Conservation (phyloP, 352 stramenopile species). For the Globisporangium recalcitrans region DNA sequence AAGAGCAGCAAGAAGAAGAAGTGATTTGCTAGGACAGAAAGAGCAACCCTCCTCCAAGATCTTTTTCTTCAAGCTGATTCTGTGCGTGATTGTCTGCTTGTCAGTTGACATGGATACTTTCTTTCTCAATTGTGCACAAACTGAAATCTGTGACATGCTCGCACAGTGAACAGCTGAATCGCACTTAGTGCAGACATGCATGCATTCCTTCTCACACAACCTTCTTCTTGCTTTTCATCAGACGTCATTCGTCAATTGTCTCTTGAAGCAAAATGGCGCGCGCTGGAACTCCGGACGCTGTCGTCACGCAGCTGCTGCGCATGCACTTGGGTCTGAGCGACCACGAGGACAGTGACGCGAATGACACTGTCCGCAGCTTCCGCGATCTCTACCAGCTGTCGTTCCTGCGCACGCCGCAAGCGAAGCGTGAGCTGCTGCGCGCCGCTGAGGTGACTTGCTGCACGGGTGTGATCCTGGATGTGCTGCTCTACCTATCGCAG, state of each 20-base stretch:
- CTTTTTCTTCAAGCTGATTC: too few relatives aligned
- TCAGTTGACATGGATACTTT: not conserved
- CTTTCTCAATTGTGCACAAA: not conserved
- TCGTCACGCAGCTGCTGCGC: constrained; percentile 75
- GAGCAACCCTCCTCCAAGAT: not conserved
- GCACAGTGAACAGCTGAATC: not conserved
- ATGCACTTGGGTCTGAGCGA: constrained; percentile 74
- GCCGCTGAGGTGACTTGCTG: constrained; percentile 47
- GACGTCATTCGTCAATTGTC: not conserved
- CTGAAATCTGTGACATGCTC: not conserved
- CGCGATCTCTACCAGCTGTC: constrained; percentile 49
- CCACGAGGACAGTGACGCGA: not conserved
- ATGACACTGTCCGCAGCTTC: constrained; percentile 28
- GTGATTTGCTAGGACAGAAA: not conserved
- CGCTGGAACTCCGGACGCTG: constrained; percentile 27
- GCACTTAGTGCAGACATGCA: not conserved
- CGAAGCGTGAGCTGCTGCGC: constrained; percentile 47
- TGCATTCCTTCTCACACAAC: too few relatives aligned
- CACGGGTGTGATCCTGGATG: constrained; percentile 57
- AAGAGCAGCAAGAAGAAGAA: constrained; percentile 1
- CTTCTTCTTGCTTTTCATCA: too few relatives aligned
- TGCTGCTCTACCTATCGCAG: constrained; percentile 72
- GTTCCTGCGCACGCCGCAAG: constrained; percentile 24
- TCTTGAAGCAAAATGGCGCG: not conserved
- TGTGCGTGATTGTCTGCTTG: not conserved